Base-by-base conservation (phyloP, 2,329 filamentous ascomycete species). In the Pyrenochaeta sp. region DNA sequence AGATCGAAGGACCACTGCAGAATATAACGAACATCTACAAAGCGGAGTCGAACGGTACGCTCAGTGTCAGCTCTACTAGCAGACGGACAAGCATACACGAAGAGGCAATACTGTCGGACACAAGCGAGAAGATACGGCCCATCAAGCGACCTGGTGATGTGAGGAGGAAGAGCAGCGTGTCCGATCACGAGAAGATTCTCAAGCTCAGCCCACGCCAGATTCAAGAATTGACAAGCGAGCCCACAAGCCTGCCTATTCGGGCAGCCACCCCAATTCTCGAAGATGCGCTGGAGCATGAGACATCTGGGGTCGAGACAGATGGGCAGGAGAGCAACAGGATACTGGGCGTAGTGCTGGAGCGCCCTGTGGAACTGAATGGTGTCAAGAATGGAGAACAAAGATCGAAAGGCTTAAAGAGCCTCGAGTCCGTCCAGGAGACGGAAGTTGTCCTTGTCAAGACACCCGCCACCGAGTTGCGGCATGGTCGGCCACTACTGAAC, bases 161-260 rank as follows among this genome's bases (percentile, higher is more conserved):
- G 2, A 57, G 69, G 52, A 60, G 72, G 51, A 72, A 48, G 60
- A 75, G 73, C 63, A 75, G 71, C 56, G 67, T 72, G 29, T 71
- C 69, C 2, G 73, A 73, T 31, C 70, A 75, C 30, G 70, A 80
- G 4, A 78, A 75, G 56, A 68, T 81, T 2, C 68, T 83, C 52
- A 86, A 83, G 61, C 72, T 86, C 27, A 85, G 83, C 2, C 79
- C 81, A 2, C 78, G 78, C 35, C 79, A 85, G 67, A 81, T 86
- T 2, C 78, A 83, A 36, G 82, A 84, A 39, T 77, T 86, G 36
- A 83, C 82, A 5, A 76, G 78, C 14, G 83, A 83, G 11, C 81
- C 83, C 7, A 77, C 82, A 14, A 85, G 82, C 36, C 76, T 85
- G n/a, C 81, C 83, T 2, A 66, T 83, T 32, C 79, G 80, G 23